Conservation (phyloP, 2,329 filamentous ascomycete species). For the Rhinocladiella similis region DNA sequence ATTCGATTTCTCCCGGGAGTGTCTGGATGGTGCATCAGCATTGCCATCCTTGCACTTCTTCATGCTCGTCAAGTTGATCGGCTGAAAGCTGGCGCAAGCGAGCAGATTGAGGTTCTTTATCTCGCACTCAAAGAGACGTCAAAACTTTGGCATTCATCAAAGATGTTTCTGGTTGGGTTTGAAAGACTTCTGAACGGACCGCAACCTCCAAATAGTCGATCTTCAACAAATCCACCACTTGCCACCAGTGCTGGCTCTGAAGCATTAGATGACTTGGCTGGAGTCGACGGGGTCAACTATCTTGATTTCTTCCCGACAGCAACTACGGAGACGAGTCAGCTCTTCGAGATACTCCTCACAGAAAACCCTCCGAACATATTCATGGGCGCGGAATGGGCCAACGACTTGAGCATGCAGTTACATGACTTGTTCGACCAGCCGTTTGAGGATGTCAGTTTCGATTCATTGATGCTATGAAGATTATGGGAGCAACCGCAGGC, state of each 20-base stretch:
- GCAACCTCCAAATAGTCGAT: not conserved
- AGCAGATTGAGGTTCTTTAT: constrained; percentile 36
- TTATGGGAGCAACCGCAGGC: not conserved
- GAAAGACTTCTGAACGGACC: constrained; percentile 20
- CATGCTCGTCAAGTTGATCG: constrained; percentile 38
- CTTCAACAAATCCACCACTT: constrained; percentile 44
- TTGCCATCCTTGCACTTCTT: constrained; percentile 43
- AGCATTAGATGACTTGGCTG: constrained; percentile 37
- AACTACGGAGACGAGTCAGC: not conserved
- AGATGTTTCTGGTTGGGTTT: constrained; percentile 36
- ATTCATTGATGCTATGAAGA: not conserved
- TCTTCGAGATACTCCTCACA: not conserved
- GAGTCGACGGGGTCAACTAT: not conserved
- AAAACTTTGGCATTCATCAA: constrained; percentile 40
- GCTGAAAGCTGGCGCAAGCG: constrained; percentile 32
- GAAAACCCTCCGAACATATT: constrained; percentile 2
- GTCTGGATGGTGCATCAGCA: constrained; percentile 45
- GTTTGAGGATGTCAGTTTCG: not conserved
- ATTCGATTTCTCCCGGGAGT: constrained; percentile 45
- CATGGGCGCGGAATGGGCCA: not conserved
- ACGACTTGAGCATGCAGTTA: constrained; percentile 1
- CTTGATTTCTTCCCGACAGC: constrained; percentile 1
- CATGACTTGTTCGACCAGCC: constrained; percentile 1
- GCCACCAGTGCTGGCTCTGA: constrained; percentile 49
- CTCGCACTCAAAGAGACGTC: constrained; percentile 36